Evolutionary conservation across 2,329 filamentous ascomycete species (phyloP).

Genomic region (Macrophomina tecta): DNA sequence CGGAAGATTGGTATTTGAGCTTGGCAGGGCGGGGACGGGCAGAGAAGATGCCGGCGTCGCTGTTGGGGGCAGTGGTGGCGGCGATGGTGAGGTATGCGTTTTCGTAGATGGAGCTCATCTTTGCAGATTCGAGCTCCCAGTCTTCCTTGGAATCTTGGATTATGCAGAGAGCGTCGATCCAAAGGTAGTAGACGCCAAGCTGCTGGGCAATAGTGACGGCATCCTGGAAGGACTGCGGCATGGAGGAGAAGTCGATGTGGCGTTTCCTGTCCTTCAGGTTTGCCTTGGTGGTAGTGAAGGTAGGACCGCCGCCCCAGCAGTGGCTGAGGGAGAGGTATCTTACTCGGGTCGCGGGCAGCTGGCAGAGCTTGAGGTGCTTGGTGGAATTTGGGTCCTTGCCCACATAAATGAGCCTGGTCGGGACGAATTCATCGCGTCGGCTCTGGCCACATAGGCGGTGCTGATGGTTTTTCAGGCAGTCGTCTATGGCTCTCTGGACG

Average conservation of each 20-base stretch:
- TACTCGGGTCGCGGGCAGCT: neutral
- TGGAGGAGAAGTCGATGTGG: neutral
- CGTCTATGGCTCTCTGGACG: neutral
- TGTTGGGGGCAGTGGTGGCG: slow-evolving; percentile 6
- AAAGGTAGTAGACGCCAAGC: slow-evolving; percentile 28
- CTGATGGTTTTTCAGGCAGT: slow-evolving; percentile 1
- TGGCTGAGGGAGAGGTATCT: slow-evolving; percentile 30
- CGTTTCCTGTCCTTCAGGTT: neutral
- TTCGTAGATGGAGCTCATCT: slow-evolving; percentile 24
- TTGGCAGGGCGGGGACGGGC: slow-evolving; percentile 30
- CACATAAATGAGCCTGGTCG: neutral
- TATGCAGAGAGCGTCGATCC: slow-evolving; percentile 33
- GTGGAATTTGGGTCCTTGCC: neutral
- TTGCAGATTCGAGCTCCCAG: slow-evolving; percentile 19
- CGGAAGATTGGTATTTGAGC: slow-evolving; percentile 37
- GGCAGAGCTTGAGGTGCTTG: neutral
- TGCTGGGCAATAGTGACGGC: slow-evolving; percentile 22
- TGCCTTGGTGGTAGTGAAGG: slow-evolving; percentile 4
- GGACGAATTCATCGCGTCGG: neutral
- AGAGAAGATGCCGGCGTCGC: slow-evolving; percentile 9
- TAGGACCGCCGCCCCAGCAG: slow-evolving; percentile 31
- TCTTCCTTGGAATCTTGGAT: slow-evolving; percentile 29
- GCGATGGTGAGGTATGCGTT: slow-evolving; percentile 15
- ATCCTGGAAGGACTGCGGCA: slow-evolving; percentile 28
- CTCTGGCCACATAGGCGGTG: slow-evolving; percentile 11